A percentile compares a stretch with the other conserved stretches of the same genome.
These are phyloP conservation scores for Recurvomyces mirabilis DNA, from an alignment of 495 filamentous ascomycete species.

Conservation along the genomic window DNA sequence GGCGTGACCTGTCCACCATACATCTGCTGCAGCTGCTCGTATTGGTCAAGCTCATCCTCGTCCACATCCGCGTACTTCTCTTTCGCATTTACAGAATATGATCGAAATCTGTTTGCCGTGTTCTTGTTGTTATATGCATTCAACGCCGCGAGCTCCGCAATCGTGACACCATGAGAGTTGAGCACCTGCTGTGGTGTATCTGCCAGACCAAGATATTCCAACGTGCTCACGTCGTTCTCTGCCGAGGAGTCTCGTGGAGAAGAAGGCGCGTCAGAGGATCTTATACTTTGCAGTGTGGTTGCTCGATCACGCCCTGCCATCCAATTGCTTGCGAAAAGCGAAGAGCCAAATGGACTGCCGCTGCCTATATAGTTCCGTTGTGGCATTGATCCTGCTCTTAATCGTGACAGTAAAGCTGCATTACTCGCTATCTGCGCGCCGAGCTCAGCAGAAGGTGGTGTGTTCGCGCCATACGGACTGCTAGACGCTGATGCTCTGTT, in stretches of 20 bases:
- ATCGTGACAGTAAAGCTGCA: conserved; percentile 67
- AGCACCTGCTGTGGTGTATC: conserved; percentile 75
- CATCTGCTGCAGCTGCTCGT: conserved; percentile 40
- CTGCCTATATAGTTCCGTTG: conserved; percentile 54
- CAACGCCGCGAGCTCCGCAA: conserved; percentile 57
- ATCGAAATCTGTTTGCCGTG: conserved; percentile 78
- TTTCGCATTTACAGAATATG: conserved; percentile 96
- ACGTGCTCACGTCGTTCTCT: conserved; percentile 82
- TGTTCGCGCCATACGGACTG: conserved; percentile 76
- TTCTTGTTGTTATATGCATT: conserved; percentile 56
- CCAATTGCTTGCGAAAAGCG: conserved; percentile 82
- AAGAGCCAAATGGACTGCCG: conserved; percentile 70
- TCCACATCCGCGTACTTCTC: conserved; percentile 94
- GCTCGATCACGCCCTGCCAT: conserved; percentile 62
- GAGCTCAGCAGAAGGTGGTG: conserved; percentile 41
- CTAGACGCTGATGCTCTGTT: conserved; percentile 82
- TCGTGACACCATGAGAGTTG: conserved; percentile 38
- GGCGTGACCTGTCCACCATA: conserved; percentile 58
- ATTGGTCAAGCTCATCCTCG: conserved; percentile 44
- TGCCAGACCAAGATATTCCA: conserved; percentile 90
- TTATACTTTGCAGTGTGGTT: conserved; percentile 76
- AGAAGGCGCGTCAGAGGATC: conserved; percentile 75
- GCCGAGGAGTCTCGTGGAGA: conserved; percentile 80
- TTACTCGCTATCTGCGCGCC: conserved; percentile 40
- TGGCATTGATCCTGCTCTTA: conserved; percentile 91